Percentiles rank a stretch among this genome's conserved stretches.
phyloP scores from a whole-genome alignment of 352 stramenopile genomes.

The Phytopythium vexans region DNA sequence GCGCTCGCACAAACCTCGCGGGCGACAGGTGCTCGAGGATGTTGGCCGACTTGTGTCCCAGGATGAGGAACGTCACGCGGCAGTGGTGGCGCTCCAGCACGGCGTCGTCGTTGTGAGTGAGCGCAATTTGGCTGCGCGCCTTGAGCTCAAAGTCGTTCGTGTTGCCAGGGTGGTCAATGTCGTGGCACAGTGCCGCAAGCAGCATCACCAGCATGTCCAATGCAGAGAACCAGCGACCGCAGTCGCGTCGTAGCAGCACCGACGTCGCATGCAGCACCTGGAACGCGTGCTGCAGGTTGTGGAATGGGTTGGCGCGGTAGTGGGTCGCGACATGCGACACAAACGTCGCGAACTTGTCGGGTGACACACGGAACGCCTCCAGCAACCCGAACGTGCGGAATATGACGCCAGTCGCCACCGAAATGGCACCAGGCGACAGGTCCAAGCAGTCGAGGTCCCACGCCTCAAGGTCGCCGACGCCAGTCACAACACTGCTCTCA shows the following conservation, averaged over 20 bases:
- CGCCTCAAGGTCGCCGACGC: conserved; percentile 38
- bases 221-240: conserved; percentile 32
- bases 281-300: conserved; percentile 77
- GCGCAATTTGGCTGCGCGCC: conserved; percentile 57
- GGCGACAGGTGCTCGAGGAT: conserved; percentile 50
- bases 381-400: conserved; percentile 54
- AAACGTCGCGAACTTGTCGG: conserved; percentile 56
- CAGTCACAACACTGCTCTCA: conserved; percentile 19
- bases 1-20: conserved; percentile 47
- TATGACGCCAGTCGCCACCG: conserved; percentile 38
- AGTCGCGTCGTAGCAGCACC: conserved; percentile 44
- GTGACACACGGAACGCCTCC: conserved; percentile 45
- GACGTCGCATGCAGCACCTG: conserved; percentile 61
- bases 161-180: conserved; percentile 79
- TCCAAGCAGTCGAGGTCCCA: conserved; percentile 59
- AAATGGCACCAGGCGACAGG: conserved; percentile 50
- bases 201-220: conserved; percentile 12
- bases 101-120: conserved; percentile 79
- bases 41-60: conserved; percentile 55
- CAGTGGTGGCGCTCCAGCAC: conserved; percentile 85
- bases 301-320: conserved; percentile 68
- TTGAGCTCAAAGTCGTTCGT: conserved; percentile 86
- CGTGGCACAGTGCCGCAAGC: conserved; percentile 58
- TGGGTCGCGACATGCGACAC: conserved; percentile 50
- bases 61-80: conserved; percentile 64